phyloP scores from a whole-genome alignment of 148 eudicot species.

The Rhododendron henanense region DNA sequence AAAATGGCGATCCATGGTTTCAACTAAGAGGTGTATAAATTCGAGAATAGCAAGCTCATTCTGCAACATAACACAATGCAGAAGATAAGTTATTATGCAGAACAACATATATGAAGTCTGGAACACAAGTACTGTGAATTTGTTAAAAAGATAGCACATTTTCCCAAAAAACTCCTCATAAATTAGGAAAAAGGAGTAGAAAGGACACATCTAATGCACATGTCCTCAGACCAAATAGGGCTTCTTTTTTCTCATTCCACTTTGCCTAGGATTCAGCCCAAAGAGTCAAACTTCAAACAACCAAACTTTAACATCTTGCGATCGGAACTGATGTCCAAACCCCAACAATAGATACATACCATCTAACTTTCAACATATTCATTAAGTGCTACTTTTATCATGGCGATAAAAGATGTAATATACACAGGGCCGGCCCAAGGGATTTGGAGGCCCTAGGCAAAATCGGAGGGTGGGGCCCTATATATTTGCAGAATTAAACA shows the following conservation, averaged over 20 bases:
- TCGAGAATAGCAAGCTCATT: conserved; percentile 97
- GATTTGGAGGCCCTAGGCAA: no score
- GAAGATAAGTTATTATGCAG: not conserved
- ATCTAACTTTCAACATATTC: not conserved
- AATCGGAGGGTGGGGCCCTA: no score
- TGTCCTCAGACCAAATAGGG: not conserved
- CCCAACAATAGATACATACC: not conserved
- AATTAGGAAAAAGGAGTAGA: not conserved
- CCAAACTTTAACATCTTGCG: not conserved
- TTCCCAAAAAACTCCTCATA: not conserved
- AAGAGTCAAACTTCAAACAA: not conserved
- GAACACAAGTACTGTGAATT: not conserved
- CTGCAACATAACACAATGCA: conserved; percentile 29
- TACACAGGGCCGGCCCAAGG: no score
- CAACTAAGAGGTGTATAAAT: conserved; percentile 92
- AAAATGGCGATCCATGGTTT: conserved; percentile 99
- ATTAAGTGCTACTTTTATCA: not conserved
- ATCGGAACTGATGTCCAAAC: not conserved
- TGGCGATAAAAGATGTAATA: not conserved
- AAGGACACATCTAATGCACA: not conserved
- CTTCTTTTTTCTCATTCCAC: not conserved
- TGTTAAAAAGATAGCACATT: not conserved
- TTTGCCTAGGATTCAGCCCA: not conserved
- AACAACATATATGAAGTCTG: not conserved
- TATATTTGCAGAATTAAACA: no score